Evolutionary conservation across 352 stramenopile genomes (phyloP).

Genomic region (Phytophthora rubi): DNA sequence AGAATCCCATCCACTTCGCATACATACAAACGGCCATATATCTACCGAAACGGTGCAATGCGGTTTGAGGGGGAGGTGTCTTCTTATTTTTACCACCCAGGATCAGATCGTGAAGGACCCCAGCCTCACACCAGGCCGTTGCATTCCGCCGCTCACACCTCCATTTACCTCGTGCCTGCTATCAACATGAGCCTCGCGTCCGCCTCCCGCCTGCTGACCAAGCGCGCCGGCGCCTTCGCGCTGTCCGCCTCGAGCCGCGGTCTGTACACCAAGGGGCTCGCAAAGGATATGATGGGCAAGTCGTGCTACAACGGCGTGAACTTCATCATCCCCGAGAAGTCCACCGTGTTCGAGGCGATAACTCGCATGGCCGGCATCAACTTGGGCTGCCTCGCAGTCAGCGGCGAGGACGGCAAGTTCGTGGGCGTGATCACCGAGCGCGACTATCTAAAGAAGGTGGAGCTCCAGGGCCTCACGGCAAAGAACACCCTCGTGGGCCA

Average conservation of each 20-base stretch:
- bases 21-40: conserved; percentile 22
- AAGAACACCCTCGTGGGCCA: conserved; percentile 90
- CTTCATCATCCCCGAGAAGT: conserved; percentile 94
- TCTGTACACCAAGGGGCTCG: conserved; percentile 85
- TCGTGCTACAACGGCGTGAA: conserved; percentile 96
- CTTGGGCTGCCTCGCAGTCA: conserved; percentile 92
- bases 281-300: conserved; percentile 92
- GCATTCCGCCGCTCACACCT: conserved; percentile 3
- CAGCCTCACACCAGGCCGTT: not conserved
- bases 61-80: conserved; percentile 5
- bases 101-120: not conserved
- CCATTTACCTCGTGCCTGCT: conserved; percentile 2
- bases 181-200: conserved; percentile 32
- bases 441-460: conserved; percentile 97
- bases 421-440: conserved; percentile 93
- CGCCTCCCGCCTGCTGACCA: conserved; percentile 27
- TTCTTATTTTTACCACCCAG: conserved; percentile 15
- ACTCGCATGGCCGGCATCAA: conserved; percentile 96
- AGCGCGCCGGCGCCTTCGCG: conserved; percentile 22
- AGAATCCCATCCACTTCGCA: conserved; percentile 1
- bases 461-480: conserved; percentile 91
- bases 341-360: conserved; percentile 94
- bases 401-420: conserved; percentile 88
- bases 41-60: conserved; percentile 7
- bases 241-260: conserved; percentile 32